A percentile compares a stretch with the other conserved stretches of the same genome.
These are phyloP conservation scores for Geosiphon pyriformis DNA, from an alignment of 192 early-diverging fungal genomes.

Conservation along the genomic window DNA sequence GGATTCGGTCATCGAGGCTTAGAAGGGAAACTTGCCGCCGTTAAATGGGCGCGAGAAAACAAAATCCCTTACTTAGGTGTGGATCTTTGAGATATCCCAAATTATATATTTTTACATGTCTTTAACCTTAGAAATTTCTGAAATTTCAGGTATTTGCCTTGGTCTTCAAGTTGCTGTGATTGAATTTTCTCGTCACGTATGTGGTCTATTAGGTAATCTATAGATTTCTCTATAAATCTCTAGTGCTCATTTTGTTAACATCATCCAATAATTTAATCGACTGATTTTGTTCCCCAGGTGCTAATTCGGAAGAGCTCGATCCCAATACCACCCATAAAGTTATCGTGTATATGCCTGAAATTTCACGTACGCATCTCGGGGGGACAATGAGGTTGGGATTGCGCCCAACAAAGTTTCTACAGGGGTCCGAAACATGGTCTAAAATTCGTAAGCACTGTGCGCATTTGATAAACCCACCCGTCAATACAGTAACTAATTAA, in stretches of 20 bases:
- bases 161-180: constrained; percentile 96
- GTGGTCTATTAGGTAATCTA: constrained; percentile 53
- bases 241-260: not conserved
- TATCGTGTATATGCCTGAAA: constrained; percentile 99
- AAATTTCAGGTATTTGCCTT: constrained; percentile 68
- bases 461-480: not conserved
- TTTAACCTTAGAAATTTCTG: not conserved
- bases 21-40: constrained; percentile 92
- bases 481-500: not conserved
- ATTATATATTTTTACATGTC: no score
- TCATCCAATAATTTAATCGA: not conserved
- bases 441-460: constrained; percentile 54
- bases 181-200: constrained; percentile 94
- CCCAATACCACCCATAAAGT: constrained; percentile 64
- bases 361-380: constrained; percentile 84
- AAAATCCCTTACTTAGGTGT: constrained; percentile 90
- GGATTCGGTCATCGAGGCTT: constrained; percentile 96
- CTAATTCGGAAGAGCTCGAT: constrained; percentile 84
- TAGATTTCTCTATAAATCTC: no score
- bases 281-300: constrained; percentile 31
- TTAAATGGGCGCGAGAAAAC: constrained; percentile 97
- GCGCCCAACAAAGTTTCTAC: constrained; percentile 75
- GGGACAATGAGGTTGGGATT: constrained; percentile 96
- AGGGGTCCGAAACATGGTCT: constrained; percentile 53
- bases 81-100: not conserved